Percentiles rank a stretch among this genome's conserved stretches.
phyloP scores from a whole-genome alignment of 345 rosid species.

The Linum tenue region DNA sequence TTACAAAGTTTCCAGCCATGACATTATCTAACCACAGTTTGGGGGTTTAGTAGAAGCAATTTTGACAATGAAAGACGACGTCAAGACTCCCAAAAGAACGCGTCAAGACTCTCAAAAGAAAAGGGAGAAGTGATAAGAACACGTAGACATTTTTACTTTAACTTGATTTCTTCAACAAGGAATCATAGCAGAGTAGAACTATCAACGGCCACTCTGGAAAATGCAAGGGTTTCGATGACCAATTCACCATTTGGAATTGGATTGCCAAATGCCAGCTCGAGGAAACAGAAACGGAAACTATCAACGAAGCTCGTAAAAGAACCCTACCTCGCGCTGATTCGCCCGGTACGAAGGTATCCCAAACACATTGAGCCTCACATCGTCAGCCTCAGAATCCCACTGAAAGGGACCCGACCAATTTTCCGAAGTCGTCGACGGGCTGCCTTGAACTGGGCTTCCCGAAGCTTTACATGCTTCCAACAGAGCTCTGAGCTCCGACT shows the following conservation, averaged over 20 bases:
- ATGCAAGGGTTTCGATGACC: neutral
- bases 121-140: no score
- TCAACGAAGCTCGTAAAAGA: no score
- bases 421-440: conserved; percentile 23
- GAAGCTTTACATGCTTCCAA: conserved; percentile 43
- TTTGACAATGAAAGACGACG: no score
- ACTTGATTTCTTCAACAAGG: no score
- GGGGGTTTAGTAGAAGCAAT: no score
- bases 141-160: no score
- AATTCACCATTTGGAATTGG: neutral
- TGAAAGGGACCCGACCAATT: conserved; percentile 66
- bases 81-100: no score
- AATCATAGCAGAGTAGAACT: no score
- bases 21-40: no score
- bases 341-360: conserved; percentile 75
- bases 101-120: no score
- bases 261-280: neutral
- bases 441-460: conserved; percentile 25
- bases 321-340: conserved; percentile 72
- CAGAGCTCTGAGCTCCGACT: conserved; percentile 51
- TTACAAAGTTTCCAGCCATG: neutral
- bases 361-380: conserved; percentile 60
- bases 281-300: neutral
- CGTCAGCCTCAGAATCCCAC: conserved; percentile 82
- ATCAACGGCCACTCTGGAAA: no score